phyloP scores from a whole-genome alignment of 805 yeast genomes.

The Ogataea thermomethanolica region DNA sequence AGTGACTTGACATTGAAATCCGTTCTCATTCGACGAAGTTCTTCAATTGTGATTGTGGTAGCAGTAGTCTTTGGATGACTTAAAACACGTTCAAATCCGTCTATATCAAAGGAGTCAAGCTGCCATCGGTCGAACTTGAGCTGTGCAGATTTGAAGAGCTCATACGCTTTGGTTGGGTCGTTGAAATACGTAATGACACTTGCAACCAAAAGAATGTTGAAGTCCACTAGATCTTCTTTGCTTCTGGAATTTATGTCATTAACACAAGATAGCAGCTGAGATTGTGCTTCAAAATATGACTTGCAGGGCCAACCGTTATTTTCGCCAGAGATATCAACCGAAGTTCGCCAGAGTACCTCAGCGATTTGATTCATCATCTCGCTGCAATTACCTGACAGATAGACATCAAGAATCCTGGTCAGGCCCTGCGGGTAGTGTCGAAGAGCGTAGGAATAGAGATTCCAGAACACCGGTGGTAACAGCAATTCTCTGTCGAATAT shows the following conservation, averaged over 20 bases:
- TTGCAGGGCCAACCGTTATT: conserved; percentile 21
- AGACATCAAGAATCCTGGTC: conserved; percentile 21
- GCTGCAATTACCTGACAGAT: conserved; percentile 10
- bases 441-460: conserved; percentile 25
- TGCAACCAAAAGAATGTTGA: conserved; percentile 30
- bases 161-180: conserved; percentile 23
- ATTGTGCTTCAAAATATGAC: conserved; percentile 24
- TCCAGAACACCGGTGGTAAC: conserved; percentile 29
- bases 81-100: conserved; percentile 28
- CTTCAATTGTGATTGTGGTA: conserved; percentile 13
- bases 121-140: conserved; percentile 33
- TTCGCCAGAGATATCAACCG: conserved; percentile 30
- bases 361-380: conserved; percentile 23
- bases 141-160: conserved; percentile 28
- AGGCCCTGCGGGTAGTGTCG: conserved; percentile 22
- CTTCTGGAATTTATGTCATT: conserved; percentile 18
- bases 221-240: conserved; percentile 20
- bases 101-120: conserved; percentile 31
- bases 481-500: conserved; percentile 17
- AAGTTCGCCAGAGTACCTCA: conserved; percentile 31
- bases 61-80: not conserved
- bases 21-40: conserved; percentile 20
- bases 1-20: conserved; percentile 29
- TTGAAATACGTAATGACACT: conserved; percentile 26
- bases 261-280: conserved; percentile 22